Conservation (phyloP, 1,284 basidiomycete species). For the Schizophyllum amplum region DNA sequence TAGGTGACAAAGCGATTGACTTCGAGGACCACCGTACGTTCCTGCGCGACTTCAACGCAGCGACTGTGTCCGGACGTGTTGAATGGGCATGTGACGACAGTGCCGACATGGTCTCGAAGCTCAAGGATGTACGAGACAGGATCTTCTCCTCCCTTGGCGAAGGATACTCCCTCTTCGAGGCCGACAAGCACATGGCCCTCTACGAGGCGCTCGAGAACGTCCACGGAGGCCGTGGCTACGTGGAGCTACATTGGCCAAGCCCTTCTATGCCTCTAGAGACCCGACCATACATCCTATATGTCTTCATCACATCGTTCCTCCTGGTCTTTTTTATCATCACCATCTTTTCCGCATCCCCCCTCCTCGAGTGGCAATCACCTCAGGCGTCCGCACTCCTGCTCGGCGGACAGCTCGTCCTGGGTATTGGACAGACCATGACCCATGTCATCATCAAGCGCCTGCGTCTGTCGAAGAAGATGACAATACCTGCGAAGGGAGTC, state of each 20-base stretch:
- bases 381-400: conserved; percentile 1
- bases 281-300: not conserved
- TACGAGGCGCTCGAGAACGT: not conserved
- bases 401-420: not conserved
- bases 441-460: conserved; percentile 1
- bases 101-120: not conserved
- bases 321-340: not conserved
- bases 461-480: not conserved
- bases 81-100: not conserved
- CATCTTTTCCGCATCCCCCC: not conserved
- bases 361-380: not conserved
- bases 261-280: conserved; percentile 3
- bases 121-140: not conserved
- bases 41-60: not conserved
- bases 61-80: not conserved
- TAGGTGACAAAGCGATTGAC: not conserved
- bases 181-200: not conserved
- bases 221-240: not conserved
- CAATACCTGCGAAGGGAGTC: not conserved
- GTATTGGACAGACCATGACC: not conserved
- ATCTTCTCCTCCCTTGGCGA: not conserved
- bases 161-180: not conserved
- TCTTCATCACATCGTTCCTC: not conserved
- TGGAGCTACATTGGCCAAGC: conserved; percentile 3
- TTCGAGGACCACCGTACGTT: not conserved